phyloP scores from a whole-genome alignment of 2,329 filamentous ascomycete species.

The Pseudocercospora crystallina region DNA sequence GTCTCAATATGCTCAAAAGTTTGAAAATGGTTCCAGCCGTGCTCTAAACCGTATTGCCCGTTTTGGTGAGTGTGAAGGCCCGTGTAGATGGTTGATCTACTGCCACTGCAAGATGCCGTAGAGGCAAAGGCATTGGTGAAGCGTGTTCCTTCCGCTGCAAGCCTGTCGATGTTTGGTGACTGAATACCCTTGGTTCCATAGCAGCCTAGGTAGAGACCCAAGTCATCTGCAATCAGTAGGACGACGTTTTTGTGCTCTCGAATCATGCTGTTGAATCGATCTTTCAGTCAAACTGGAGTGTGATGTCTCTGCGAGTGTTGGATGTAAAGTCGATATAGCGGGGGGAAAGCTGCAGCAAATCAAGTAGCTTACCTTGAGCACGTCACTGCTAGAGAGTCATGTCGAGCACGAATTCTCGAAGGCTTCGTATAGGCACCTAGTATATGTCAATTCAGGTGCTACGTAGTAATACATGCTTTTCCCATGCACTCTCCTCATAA shows the following conservation, averaged over 20 bases:
- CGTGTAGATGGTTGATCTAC: conserved; percentile 50
- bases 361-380: too few species aligned
- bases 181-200: conserved; percentile 34
- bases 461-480: too few species aligned
- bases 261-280: too few species aligned
- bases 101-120: conserved; percentile 52
- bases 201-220: conserved; percentile 41
- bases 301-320: too few species aligned
- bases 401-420: too few species aligned
- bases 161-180: conserved; percentile 45
- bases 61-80: conserved; percentile 52
- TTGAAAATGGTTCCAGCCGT: conserved; percentile 43
- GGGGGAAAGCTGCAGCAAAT: too few species aligned
- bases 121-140: conserved; percentile 47
- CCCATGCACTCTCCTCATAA: too few species aligned
- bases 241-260: conserved; percentile 31
- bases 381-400: too few species aligned
- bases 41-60: conserved; percentile 48
- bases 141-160: conserved; percentile 39
- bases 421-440: too few species aligned
- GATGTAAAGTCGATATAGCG: too few species aligned
- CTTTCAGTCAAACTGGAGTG: too few species aligned
- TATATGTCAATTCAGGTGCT: too few species aligned
- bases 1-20: conserved; percentile 49
- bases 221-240: conserved; percentile 46